phyloP scores from a whole-genome alignment of 495 filamentous ascomycete genomes.

The Patellaria atrata region DNA sequence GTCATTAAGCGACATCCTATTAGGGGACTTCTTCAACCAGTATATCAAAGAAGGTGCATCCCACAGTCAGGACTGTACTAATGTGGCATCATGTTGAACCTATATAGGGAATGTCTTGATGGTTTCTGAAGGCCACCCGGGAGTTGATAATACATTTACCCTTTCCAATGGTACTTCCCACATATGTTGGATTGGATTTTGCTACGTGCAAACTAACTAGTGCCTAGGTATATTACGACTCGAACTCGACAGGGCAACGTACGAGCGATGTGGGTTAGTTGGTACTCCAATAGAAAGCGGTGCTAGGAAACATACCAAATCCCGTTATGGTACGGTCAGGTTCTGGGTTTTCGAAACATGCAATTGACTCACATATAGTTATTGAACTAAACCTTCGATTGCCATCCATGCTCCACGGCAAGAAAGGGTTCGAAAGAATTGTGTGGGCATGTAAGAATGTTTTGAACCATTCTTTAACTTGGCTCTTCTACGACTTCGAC shows the following conservation, averaged over 20 bases:
- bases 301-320: constrained; percentile 45
- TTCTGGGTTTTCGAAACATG: background rate
- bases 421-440: constrained; percentile 78
- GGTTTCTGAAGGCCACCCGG: constrained; percentile 72
- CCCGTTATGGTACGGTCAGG: constrained; percentile 39
- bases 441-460: constrained; percentile 76
- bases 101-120: constrained; percentile 67
- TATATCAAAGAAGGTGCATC: constrained; percentile 72
- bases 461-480: constrained; percentile 52
- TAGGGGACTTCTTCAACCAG: constrained; percentile 66
- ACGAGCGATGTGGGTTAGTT: constrained; percentile 70
- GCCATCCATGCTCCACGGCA: constrained; percentile 76
- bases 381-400: constrained; percentile 69
- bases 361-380: constrained; percentile 32
- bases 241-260: constrained; percentile 68
- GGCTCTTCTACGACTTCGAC: constrained; percentile 75
- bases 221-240: constrained; percentile 52
- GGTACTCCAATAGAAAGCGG: constrained; percentile 52
- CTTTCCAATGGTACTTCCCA: constrained; percentile 51
- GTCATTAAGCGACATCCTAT: constrained; percentile 54
- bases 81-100: constrained; percentile 1
- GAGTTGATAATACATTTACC: constrained; percentile 66
- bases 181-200: background rate
- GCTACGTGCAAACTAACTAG: background rate
- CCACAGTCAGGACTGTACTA: background rate